phyloP scores from a whole-genome alignment of 2,329 filamentous ascomycete species.

The Simplicillium aogashimaense region DNA sequence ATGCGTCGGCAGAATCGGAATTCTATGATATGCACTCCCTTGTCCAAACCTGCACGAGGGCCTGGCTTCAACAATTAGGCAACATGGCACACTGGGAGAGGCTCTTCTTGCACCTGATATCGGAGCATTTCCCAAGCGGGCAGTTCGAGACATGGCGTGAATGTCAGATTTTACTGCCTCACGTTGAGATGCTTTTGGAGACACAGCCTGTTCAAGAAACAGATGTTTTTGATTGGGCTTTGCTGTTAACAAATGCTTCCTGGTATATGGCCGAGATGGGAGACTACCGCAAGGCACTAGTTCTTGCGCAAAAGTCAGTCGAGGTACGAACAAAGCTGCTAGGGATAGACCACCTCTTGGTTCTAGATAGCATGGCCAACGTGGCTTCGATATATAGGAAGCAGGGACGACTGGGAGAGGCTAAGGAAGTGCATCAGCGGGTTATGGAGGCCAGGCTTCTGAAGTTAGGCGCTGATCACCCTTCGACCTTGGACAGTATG shows the following conservation, averaged over 20 bases:
- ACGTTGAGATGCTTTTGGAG: conserved; percentile 6
- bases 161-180: conserved; percentile 9
- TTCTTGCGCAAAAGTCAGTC: no score
- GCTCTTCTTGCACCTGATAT: conserved; percentile 6
- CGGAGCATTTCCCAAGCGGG: conserved; percentile 7
- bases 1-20: background rate
- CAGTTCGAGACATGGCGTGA: conserved; percentile 7
- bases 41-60: conserved; percentile 12
- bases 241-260: no score
- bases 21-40: conserved; percentile 12
- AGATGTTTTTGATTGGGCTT: no score
- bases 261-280: no score
- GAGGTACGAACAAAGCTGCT: conserved; percentile 3
- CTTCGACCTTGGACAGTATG: no score
- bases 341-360: conserved; percentile 7
- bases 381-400: conserved; percentile 9
- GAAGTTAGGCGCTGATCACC: no score
- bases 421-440: conserved; percentile 3
- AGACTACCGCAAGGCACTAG: no score
- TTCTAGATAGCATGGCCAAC: conserved; percentile 6
- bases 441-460: no score
- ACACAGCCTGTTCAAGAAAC: background rate
- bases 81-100: conserved; percentile 2
- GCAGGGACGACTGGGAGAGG: conserved; percentile 4
- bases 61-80: conserved; percentile 10